A percentile compares a stretch with the other conserved stretches of the same genome.
Evolutionary conservation across 2,329 filamentous ascomycete species (phyloP).

Genomic region (Aspergillus piperis): DNA sequence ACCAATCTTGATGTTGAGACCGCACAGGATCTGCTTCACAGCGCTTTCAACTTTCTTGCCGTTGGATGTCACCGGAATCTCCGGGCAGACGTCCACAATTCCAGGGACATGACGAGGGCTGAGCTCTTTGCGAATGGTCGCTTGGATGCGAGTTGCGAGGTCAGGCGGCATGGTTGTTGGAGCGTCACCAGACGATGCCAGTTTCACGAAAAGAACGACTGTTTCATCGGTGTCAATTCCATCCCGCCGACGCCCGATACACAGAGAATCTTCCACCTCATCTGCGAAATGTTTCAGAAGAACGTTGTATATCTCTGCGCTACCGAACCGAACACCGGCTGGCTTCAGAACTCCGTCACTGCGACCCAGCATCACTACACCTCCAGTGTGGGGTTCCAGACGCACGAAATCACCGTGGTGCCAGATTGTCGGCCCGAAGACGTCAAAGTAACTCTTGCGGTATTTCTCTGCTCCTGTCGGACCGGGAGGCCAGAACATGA

Average conservation of each 20-base stretch:
- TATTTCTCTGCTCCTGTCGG: slow-evolving; percentile 73
- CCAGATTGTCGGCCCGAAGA: slow-evolving; percentile 71
- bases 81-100: slow-evolving; percentile 76
- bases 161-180: slow-evolving; percentile 56
- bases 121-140: slow-evolving; percentile 71
- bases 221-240: slow-evolving; percentile 76
- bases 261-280: slow-evolving; percentile 82
- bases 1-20: slow-evolving; percentile 80
- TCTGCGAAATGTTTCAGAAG: slow-evolving; percentile 77
- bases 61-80: slow-evolving; percentile 89
- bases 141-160: slow-evolving; percentile 65
- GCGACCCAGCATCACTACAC: slow-evolving; percentile 85
- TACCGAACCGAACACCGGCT: slow-evolving; percentile 85
- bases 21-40: slow-evolving; percentile 93
- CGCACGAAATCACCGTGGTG: slow-evolving; percentile 92
- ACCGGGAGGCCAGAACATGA: slow-evolving; percentile 77
- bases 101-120: slow-evolving; percentile 88
- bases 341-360: slow-evolving; percentile 94
- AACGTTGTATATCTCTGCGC: slow-evolving; percentile 96
- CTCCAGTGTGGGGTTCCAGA: slow-evolving; percentile 69
- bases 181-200: slow-evolving; percentile 47
- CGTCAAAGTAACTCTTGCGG: slow-evolving; percentile 80
- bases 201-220: slow-evolving; percentile 84
- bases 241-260: slow-evolving; percentile 73
- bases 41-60: slow-evolving; percentile 98